Evolutionary conservation across 2,329 filamentous ascomycete genomes (phyloP), one percentile per base, ranked within the genome.

Genomic region (Arthrobotrys conoides): DNA sequence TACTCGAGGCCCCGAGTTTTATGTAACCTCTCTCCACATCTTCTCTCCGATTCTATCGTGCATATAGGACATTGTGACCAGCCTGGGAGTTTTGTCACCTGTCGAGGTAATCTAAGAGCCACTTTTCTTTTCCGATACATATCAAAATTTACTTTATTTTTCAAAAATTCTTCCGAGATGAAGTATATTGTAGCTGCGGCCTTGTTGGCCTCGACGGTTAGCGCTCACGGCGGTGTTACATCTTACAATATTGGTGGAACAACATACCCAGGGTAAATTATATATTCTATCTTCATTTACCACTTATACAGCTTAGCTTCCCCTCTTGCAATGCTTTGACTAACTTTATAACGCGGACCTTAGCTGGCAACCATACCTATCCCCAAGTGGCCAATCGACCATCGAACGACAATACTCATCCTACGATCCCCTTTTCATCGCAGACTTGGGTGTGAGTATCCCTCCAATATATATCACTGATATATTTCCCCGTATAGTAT

Each of bases 131-230:
- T 68, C 38, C 49, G 14, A 55, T 38, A 16, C n/a, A n/a, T n/a
- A 41, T 41, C 38, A 16, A 41, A n/a, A 8, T 24, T 36, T 9
- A 44, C n/a, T n/a, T n/a, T 9, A 30, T 22, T 53, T 55, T 33
- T 48, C 16, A 69, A 16, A 18, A 38, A 3, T 49, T 64, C 41
- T 10, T 55, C 46, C 66, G 49, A 53, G 53, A 77, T 77, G 73
- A 77, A 71, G 67, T 77, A 77, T 14, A 18, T 77, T 6, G 73
- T 41, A 67, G 67, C 41, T 51, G 73, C 49, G 51, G 73, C 73
- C 67, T 48, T 77, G 33, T 48, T 77, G 73, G 73, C 73, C 51
- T 71, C 73, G 51, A 71, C 73, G 18, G 73, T 77, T 33, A 77
- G 67, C 67, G 73, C 73, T 22, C 73, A 77, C 27, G 73, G 73